Base-by-base conservation (phyloP, 768 basidiomycete species). In the Macrocybe gigantea region DNA sequence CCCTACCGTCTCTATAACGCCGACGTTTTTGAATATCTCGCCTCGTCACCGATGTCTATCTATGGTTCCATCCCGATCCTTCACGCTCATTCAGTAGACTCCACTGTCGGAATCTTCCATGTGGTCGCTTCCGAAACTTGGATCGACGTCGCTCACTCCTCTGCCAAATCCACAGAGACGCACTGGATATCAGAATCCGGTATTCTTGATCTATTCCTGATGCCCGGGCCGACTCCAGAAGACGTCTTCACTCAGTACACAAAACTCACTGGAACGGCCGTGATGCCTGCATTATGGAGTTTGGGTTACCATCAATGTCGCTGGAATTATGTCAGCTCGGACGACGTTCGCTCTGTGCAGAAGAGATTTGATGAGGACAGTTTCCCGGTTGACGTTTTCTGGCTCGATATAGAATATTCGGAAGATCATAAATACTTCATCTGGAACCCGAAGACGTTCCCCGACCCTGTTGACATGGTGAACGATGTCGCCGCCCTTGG, bases 131-230 rank as follows among this genome's bases (percentile, higher is more conserved):
- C 93, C 1, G 96, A 99, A 60, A 92, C 93, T 0, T 98, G 91
- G 86, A 85, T 99, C 41, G 96, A 98, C 60, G 78, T 98, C 32
- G 81, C 74, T 5, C 90, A 89, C 60, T 64, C 81, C 5, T 69
- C 77, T 2, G 69, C 74, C 7, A 80, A 73, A 52, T 86, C 88
- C 6, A 88, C 89, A 0, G 75, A 85, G 53, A 93, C 95, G 0
- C 96, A 98, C 62, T 99, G 95, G 96, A 83, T 97, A 53, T 93
- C 94, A 6, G 96, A 99, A 65, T 93, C 92, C 3, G 96, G 96
- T 38, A 93, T 98, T 51, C 77, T 99, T 45, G 95, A 99, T 64
- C 64, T 96, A 7, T 91, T 98, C 70, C 72, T 99, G 56, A 79
- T 97, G 47, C 93, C 96, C 3, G 96, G 96, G 5, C 93, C 95